Conservation (phyloP, 768 basidiomycete species). For the Suillus clintonianus region DNA sequence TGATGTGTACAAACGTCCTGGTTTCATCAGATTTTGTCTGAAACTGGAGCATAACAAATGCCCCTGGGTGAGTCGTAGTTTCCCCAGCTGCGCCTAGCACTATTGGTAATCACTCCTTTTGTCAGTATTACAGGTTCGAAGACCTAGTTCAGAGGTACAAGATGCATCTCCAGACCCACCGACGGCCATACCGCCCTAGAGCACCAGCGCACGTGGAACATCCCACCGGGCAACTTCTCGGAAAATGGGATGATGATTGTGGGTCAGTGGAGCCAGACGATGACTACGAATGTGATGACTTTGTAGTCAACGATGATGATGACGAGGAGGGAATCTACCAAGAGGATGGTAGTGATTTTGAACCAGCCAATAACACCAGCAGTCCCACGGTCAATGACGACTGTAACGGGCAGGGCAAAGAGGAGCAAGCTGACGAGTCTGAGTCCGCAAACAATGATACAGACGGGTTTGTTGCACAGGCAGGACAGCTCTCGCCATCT, state of each 20-base stretch:
- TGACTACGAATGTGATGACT: background rate
- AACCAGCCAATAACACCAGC: background rate
- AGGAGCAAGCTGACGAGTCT: background rate
- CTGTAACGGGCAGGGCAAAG: background rate
- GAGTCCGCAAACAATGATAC: background rate
- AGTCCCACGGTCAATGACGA: background rate
- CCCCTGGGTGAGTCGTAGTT: background rate
- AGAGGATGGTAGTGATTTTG: background rate
- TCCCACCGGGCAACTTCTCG: conserved; percentile 1
- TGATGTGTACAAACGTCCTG: conserved; percentile 6
- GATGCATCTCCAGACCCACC: background rate
- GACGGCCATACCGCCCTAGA: background rate
- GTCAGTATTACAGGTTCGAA: background rate
- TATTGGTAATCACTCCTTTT: background rate
- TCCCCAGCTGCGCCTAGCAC: background rate
- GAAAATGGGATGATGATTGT: background rate
- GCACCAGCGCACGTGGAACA: background rate
- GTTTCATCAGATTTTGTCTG: conserved; percentile 16
- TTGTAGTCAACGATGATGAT: conserved; percentile 3
- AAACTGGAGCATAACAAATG: background rate
- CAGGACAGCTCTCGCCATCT: background rate
- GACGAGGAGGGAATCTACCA: background rate
- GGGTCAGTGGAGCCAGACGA: background rate
- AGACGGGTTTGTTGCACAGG: background rate
- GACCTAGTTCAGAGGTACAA: background rate